These are phyloP conservation scores for Begonia masoniana DNA, from an alignment of 306 rosid genomes.

Conservation along the genomic window DNA sequence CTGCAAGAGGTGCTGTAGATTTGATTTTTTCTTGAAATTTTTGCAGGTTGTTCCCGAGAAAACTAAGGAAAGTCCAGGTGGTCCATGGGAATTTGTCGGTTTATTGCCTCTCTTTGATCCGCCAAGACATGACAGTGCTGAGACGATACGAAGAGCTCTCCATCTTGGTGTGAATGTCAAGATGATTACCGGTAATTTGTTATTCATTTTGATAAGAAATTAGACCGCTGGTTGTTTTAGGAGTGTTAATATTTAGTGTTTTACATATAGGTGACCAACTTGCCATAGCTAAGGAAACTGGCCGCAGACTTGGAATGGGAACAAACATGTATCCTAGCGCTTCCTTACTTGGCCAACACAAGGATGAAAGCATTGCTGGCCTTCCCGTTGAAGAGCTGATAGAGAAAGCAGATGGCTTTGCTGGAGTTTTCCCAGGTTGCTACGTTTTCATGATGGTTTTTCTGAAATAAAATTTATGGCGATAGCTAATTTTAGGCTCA, in stretches of 20 bases:
- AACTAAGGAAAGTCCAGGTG: slow-evolving; percentile 57
- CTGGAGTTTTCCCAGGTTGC: slow-evolving; percentile 97
- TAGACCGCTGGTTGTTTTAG: neutral
- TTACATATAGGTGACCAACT: slow-evolving; percentile 73
- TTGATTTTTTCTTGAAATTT: neutral
- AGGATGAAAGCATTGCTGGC: slow-evolving; percentile 70
- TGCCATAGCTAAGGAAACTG: slow-evolving; percentile 97
- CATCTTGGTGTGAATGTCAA: slow-evolving; percentile 96
- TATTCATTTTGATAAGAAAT: neutral
- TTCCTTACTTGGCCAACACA: slow-evolving; percentile 87
- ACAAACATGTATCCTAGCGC: slow-evolving; percentile 97
- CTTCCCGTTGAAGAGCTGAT: slow-evolving; percentile 91
- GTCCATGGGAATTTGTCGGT: slow-evolving; percentile 93
- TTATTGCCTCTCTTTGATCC: slow-evolving; percentile 89
- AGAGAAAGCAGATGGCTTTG: slow-evolving; percentile 97
- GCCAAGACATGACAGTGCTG: slow-evolving; percentile 98
- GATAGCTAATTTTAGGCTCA: no score
- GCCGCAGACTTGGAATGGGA: slow-evolving; percentile 98
- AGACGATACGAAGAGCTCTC: slow-evolving; percentile 91
- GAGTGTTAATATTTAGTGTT: slow-evolving; percentile 5
- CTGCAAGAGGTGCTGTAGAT: neutral
- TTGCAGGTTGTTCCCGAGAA: slow-evolving; percentile 81
- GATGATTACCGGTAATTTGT: slow-evolving; percentile 86
- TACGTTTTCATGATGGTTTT: neutral
- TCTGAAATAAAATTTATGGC: neutral